Base-by-base conservation (phyloP, 2,329 filamentous ascomycete species). In the Fusarium goolgardi region DNA sequence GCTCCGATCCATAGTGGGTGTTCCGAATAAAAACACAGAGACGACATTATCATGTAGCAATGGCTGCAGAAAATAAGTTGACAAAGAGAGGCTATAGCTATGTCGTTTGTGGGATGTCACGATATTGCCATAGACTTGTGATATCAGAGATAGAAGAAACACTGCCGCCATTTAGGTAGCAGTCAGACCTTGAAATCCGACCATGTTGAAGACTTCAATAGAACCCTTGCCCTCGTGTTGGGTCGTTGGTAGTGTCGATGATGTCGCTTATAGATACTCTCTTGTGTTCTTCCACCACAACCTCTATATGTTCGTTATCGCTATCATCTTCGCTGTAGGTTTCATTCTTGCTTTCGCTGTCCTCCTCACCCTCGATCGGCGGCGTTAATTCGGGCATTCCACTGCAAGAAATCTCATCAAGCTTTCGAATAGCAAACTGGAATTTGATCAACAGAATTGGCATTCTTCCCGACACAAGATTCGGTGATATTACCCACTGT, bases 241-340 rank as follows among this genome's bases (percentile, higher is more conserved):
- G 68, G 64, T 10, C 40, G 57, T 40, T 59, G 63, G 27, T 45
- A 35, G 21, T 61, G 67, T 37, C 51, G 63, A 40, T 51, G 63
- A 32, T 43, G 54, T 11, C 67, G 63, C 39, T 67, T 70, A 18
- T 71, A 63, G 1, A 67, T 60, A 9, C 73, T 70, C 34, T 77
- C 76, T 74, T 12, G n/a, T 15, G 73, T 56, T 78, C 75, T 51
- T 70, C 65, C 23, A 71, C 70, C 54, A 70, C 58, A 13, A 73
- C 65, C 49, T 72, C 65, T 63, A 70, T 72, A 31, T 63, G 47
- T 23, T 69, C 55, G 23, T 62, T 40, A n/a, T 68, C 60, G 12
- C 63, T 58, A 21, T 59, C 61, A 13, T 55, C 46, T 11, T 64
- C 54, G 12, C 59, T 60, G 8, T 62, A 59, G 15, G 55, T 67